phyloP scores from a whole-genome alignment of 1,139 yeast species.

The Yamadazyma kanchanaburiensis region DNA sequence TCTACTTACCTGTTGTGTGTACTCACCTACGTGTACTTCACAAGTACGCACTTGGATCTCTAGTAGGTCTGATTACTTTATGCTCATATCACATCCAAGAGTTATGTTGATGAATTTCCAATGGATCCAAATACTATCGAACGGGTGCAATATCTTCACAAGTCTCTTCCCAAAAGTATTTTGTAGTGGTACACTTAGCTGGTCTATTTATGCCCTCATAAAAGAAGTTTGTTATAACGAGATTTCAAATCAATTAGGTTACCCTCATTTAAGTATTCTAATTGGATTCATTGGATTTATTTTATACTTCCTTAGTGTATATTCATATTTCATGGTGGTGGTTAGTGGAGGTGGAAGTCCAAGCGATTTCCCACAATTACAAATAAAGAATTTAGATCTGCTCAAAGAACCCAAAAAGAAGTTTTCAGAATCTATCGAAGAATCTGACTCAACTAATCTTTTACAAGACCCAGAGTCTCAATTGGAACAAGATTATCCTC shows the following conservation, averaged over 20 bases:
- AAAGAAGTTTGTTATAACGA: conserved; percentile 13
- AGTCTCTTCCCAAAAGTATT: conserved; percentile 58
- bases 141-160: conserved; percentile 47
- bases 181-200: conserved; percentile 48
- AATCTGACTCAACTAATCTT: no score
- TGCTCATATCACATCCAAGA: conserved; percentile 22
- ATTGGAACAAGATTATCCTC: conserved; percentile 6
- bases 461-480: conserved; percentile 1
- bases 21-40: neutral
- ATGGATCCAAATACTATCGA: conserved; percentile 13
- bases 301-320: conserved; percentile 23
- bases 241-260: conserved; percentile 14
- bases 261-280: conserved; percentile 10
- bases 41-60: conserved; percentile 2
- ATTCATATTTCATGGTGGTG: conserved; percentile 55
- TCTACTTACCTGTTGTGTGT: no score
- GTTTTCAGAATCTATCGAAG: no score
- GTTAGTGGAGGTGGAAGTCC: conserved; percentile 69
- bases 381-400: conserved; percentile 14
- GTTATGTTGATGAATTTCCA: conserved; percentile 17
- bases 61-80: conserved; percentile 4
- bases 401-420: conserved; percentile 3
- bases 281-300: conserved; percentile 15
- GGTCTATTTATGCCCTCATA: conserved; percentile 53
- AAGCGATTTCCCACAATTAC: conserved; percentile 25